These are phyloP conservation scores for Pythium phragmiticola DNA, from an alignment of 352 stramenopile genomes.

Conservation along the genomic window DNA sequence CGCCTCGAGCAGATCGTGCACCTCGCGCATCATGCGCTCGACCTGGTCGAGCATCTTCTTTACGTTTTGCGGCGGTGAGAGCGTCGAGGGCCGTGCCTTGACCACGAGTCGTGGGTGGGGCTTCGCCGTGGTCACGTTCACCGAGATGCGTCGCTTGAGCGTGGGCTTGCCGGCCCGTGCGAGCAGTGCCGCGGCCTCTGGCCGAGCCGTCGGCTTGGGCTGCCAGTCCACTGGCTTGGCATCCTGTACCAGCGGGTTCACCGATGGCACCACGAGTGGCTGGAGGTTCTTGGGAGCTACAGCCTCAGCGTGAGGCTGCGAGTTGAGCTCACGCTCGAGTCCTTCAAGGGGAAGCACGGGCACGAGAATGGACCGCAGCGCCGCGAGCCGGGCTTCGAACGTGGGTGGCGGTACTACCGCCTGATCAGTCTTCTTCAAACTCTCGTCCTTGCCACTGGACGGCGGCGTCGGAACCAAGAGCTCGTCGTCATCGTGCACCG, in stretches of 20 bases:
- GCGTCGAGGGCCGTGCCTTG: slow-evolving; percentile 22
- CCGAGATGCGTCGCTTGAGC: slow-evolving; percentile 16
- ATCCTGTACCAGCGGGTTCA: slow-evolving; percentile 17
- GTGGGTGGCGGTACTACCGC: no score
- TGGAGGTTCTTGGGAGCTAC: background rate
- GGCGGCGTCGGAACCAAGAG: background rate
- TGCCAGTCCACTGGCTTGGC: slow-evolving; percentile 8
- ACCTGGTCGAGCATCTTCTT: slow-evolving; percentile 33
- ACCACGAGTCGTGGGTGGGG: slow-evolving; percentile 20
- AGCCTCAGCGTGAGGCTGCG: no score
- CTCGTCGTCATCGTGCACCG: background rate
- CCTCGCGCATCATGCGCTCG: slow-evolving; percentile 32
- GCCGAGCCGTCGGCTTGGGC: background rate
- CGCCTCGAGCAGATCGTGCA: slow-evolving; percentile 24
- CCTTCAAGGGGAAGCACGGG: slow-evolving; percentile 8
- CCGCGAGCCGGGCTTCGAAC: background rate
- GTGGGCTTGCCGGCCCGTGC: background rate
- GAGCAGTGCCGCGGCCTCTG: slow-evolving; percentile 1
- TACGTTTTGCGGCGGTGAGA: slow-evolving; percentile 21
- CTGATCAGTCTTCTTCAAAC: background rate
- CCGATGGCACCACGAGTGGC: slow-evolving; percentile 10
- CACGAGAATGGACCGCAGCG: slow-evolving; percentile 11
- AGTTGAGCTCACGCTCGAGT: background rate
- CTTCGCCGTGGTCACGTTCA: slow-evolving; percentile 15
- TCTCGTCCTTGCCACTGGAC: no score